Conservation (phyloP, 1,284 basidiomycete genomes). For the Vanrija sp. region DNA sequence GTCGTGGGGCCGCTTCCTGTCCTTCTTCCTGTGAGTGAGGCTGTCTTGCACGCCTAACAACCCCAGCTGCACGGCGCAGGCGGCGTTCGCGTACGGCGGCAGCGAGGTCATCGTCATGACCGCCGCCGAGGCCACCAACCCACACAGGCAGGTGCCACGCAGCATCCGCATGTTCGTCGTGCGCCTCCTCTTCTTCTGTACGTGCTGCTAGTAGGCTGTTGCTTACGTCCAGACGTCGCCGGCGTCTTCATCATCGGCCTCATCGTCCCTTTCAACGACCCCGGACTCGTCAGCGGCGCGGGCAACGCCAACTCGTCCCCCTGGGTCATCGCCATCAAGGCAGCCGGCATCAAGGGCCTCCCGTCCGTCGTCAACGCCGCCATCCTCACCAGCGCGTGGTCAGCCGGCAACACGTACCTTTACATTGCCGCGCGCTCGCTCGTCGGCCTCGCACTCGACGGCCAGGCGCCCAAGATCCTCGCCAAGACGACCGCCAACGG, state of each 20-base stretch:
- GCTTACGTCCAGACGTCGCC: slow-evolving; percentile 11
- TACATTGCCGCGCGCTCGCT: slow-evolving; percentile 39
- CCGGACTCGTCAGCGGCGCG: slow-evolving; percentile 55
- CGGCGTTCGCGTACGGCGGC: not conserved
- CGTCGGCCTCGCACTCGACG: slow-evolving; percentile 49
- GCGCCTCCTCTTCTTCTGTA: slow-evolving; percentile 69
- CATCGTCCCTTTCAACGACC: slow-evolving; percentile 68
- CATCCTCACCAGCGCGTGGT: slow-evolving; percentile 25
- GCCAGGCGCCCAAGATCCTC: slow-evolving; percentile 51
- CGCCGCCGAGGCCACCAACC: slow-evolving; percentile 55
- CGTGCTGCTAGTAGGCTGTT: not conserved
- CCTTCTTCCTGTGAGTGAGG: slow-evolving; percentile 2
- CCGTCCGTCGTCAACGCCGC: slow-evolving; percentile 43
- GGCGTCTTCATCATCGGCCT: slow-evolving; percentile 58
- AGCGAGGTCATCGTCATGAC: slow-evolving; percentile 72
- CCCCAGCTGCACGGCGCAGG: too few relatives aligned
- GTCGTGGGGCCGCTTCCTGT: slow-evolving; percentile 33
- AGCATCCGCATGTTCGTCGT: slow-evolving; percentile 75
- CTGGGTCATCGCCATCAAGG: slow-evolving; percentile 76
- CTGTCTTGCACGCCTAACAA: too few relatives aligned
- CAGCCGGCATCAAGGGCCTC: slow-evolving; percentile 68
- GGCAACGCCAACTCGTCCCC: slow-evolving; percentile 58
- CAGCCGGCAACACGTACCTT: slow-evolving; percentile 19
- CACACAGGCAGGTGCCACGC: slow-evolving; percentile 69
- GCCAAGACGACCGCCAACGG: slow-evolving; percentile 49